Base-by-base conservation (phyloP, 75 land plant species). In the Larix kaempferi region DNA sequence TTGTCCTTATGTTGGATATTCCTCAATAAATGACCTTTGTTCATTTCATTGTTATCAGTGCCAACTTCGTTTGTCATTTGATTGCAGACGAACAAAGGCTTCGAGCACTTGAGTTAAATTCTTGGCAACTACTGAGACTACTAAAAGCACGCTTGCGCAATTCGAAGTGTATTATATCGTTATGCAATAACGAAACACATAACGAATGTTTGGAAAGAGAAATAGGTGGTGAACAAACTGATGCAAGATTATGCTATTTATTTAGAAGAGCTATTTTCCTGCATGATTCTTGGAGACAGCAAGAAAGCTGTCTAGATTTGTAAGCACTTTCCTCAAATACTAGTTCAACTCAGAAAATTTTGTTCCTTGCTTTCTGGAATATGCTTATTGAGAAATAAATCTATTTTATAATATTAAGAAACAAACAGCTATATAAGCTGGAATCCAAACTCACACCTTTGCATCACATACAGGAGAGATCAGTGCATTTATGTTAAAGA, bases 101-200 rank as follows among this genome's bases (percentile, higher is more conserved):
- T 56, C 80, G 96, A 72, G 89, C 92, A 39, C 63, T 93, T 73
- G 89, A 95, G 77, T 77, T 95, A 80, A 95, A 93, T 84, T 82
- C 96, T 2, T 95, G 94, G 96, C 98, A 95, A 76, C 79, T 95
- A 37, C 57, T 93, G 57, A 88, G 88, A 67, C 78, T 93, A 73
- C 67, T 95, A 41, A 82, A 84, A 59, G 90, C 86, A 57, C 86
- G 95, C 73, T 81, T 82, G 57, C 91, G 93, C 37, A 74, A 74
- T 56, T 87, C 88, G 27, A 75, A 75, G 61, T 89, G 93, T 85
- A 74, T 73, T 73, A 82, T 21, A 37, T 85, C 77, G 26, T 56
- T 55, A 2, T 83, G 79, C 78, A 80, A 60, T 82, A 71, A 21
- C 4, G 56, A 64, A 49, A 55, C n/a, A 63, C 26, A 57, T 75